Evolutionary conservation across 164 flowering plant genomes (phyloP).

Genomic region (Chloranthus sessilifolius): DNA sequence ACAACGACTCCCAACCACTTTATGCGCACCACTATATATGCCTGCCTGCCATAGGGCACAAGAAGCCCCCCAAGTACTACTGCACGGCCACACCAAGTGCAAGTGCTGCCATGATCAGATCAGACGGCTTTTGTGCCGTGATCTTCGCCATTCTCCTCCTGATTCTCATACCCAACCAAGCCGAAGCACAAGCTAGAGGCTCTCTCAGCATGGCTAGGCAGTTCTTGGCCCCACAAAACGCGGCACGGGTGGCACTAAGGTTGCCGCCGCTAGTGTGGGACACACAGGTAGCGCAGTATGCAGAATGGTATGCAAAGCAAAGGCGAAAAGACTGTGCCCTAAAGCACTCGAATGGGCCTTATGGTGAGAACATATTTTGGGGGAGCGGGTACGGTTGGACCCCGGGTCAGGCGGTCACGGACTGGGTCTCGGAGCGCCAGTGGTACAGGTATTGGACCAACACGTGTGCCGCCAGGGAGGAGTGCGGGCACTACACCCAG

Average conservation of each 20-base stretch:
- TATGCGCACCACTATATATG: neutral
- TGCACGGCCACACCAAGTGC: neutral
- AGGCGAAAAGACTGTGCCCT: conserved; percentile 44
- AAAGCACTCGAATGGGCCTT: conserved; percentile 60
- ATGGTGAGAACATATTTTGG: conserved; percentile 61
- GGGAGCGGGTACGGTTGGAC: conserved; percentile 18
- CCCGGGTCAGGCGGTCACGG: conserved; percentile 13
- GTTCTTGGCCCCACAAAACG: conserved; percentile 52
- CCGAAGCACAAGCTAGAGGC: neutral
- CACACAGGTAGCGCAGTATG: conserved; percentile 33
- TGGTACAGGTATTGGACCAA: conserved; percentile 16
- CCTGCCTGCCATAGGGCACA: neutral
- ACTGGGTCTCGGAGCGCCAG: conserved; percentile 17
- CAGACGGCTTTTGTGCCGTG: neutral
- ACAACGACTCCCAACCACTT: conserved; percentile 9
- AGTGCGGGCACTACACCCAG: conserved; percentile 28
- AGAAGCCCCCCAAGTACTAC: neutral
- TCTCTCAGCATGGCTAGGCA: conserved; percentile 16
- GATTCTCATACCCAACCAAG: neutral
- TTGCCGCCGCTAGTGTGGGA: conserved; percentile 50
- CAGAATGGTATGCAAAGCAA: conserved; percentile 37
- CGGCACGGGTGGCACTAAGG: conserved; percentile 27
- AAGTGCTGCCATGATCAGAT: conserved; percentile 1
- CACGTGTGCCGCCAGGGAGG: conserved; percentile 7
- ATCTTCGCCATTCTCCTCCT: conserved; percentile 5